Base-by-base conservation (phyloP, 2,329 filamentous ascomycete species). In the Colletotrichum chlorophyti region DNA sequence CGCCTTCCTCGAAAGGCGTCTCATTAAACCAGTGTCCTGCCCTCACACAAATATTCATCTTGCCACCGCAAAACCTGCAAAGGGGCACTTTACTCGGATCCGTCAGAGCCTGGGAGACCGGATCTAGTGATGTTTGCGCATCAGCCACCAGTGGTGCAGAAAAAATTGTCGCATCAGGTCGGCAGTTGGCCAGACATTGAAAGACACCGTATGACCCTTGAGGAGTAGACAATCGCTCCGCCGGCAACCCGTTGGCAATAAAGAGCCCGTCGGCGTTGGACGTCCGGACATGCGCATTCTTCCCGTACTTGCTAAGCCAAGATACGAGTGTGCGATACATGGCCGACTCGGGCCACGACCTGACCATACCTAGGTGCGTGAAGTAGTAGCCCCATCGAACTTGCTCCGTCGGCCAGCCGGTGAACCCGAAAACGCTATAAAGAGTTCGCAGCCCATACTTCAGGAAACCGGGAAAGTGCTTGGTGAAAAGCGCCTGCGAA, bases 321-420 rank as follows among this genome's bases (percentile, higher is more conserved):
- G 48, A 43, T 11, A 64, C 29, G 21, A 63, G 52, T 10, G 12
- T 47, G 8, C 38, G 29, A 27, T 68, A 73, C 15, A 65, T 38
- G 2, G 21, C 15, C n/a, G 67, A 72, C 23, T 17, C 29, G 1
- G 65, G 63, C 70, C 70, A 73, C 2, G 47, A 58, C 12, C 59
- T 58, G 6, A 69, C 60, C 64, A 71, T 67, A 6, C 53, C 50
- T 5, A 72, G 58, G 45, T 72, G 70, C 0, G 66, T 66, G 58
- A 73, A 71, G 53, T 66, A 72, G 43, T 72, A 72, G 1, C 68
- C 65, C 72, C 69, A 73, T 45, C 68, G 67, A 6, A 66, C 66
- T 24, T 55, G 58, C 15, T 68, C 66, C 4, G 64, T 66, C 3
- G 64, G 63, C 66, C 72, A 74, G 4, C 45, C 55, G 2, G 45